Evolutionary conservation across 495 filamentous ascomycete genomes (phyloP).

Genomic region (Daldinia bambusicola): DNA sequence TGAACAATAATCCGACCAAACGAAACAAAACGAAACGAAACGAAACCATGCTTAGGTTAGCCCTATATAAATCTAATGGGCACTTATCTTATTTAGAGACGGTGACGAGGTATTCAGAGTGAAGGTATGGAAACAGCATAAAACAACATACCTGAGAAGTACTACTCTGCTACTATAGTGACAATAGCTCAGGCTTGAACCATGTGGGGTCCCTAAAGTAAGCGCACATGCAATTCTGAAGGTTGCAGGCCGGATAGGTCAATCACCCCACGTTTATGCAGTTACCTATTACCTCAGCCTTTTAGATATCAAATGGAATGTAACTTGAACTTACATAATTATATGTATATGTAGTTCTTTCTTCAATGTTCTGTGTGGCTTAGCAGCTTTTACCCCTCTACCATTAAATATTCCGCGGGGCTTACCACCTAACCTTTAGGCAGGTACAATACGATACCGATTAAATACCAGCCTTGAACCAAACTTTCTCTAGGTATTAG

Average conservation of each 20-base stretch:
- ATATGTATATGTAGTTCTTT: no score
- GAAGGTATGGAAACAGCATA: not conserved
- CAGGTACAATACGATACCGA: no score
- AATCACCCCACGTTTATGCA: conserved; percentile 13
- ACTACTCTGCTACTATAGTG: no score
- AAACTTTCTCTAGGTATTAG: no score
- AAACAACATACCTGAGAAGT: not conserved
- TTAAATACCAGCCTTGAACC: no score
- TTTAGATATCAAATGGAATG: no score
- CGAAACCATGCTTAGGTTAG: not conserved
- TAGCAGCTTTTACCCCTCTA: conserved; percentile 6
- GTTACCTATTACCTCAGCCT: not conserved
- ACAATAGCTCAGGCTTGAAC: not conserved
- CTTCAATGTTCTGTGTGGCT: conserved; percentile 3
- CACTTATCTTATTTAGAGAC: not conserved
- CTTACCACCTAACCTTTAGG: not conserved
- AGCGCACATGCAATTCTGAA: not conserved
- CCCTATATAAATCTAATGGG: not conserved
- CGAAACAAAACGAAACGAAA: no score
- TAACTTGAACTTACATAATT: no score
- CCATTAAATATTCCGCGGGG: not conserved
- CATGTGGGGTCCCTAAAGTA: conserved; percentile 4
- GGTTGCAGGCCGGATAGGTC: conserved; percentile 3
- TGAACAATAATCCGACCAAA: conserved; percentile 3
- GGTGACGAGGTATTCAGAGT: not conserved